These are phyloP conservation scores for Galerina marginata DNA, from an alignment of 768 basidiomycete species.

Conservation along the genomic window DNA sequence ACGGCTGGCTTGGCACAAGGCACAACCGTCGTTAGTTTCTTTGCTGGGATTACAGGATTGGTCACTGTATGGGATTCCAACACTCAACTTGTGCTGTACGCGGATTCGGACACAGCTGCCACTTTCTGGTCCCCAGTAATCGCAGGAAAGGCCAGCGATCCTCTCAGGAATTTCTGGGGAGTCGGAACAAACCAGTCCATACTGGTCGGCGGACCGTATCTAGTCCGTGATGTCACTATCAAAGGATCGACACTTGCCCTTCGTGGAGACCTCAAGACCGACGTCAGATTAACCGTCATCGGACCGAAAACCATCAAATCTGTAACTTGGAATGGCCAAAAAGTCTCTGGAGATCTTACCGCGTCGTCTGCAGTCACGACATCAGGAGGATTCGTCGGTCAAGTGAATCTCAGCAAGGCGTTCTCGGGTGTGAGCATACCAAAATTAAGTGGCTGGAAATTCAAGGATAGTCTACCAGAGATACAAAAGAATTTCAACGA, in stretches of 20 bases:
- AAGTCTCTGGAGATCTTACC: slow-evolving; percentile 39
- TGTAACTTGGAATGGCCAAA: slow-evolving; percentile 78
- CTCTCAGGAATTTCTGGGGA: slow-evolving; percentile 69
- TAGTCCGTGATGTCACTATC: slow-evolving; percentile 62
- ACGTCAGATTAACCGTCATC: slow-evolving; percentile 64
- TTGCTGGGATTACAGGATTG: slow-evolving; percentile 60
- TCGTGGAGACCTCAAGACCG: slow-evolving; percentile 69
- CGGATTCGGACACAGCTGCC: slow-evolving; percentile 66
- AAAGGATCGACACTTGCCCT: slow-evolving; percentile 58
- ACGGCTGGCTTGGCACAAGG: slow-evolving; percentile 19
- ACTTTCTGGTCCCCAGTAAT: slow-evolving; percentile 82
- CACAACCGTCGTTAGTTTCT: slow-evolving; percentile 55
- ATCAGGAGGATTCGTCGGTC: slow-evolving; percentile 54
- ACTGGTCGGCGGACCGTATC: slow-evolving; percentile 68
- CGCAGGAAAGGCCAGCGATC: slow-evolving; percentile 40
- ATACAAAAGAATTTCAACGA: slow-evolving; percentile 63
- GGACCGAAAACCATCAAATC: slow-evolving; percentile 55
- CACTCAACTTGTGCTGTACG: slow-evolving; percentile 69
- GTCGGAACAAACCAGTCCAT: slow-evolving; percentile 74
- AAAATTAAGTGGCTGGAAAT: slow-evolving; percentile 71
- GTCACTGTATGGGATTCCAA: slow-evolving; percentile 71
- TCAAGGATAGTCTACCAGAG: slow-evolving; percentile 78
- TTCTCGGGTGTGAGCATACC: slow-evolving; percentile 47
- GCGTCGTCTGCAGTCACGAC: slow-evolving; percentile 35
- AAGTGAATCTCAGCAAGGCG: slow-evolving; percentile 41